Conservation (phyloP, 495 filamentous ascomycete species). For the Hyphodiscus hymeniophilus region DNA sequence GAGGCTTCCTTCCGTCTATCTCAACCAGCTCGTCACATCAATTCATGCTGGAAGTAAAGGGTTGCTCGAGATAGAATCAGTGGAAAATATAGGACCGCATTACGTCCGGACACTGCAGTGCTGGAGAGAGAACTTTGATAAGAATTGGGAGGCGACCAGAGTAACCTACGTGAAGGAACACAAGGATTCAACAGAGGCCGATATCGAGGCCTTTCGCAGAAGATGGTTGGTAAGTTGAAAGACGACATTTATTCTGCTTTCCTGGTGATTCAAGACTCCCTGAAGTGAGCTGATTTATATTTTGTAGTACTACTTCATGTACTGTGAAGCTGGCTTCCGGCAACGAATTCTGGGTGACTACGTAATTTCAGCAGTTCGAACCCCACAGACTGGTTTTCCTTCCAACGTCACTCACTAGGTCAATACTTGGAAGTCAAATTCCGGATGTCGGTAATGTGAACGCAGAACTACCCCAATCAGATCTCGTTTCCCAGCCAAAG, state of each 20-base stretch:
- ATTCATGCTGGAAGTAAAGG: not conserved
- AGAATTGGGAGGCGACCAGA: not conserved
- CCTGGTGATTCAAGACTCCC: not conserved
- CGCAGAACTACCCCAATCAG: too few relatives aligned
- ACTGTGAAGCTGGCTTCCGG: slow-evolving; percentile 4
- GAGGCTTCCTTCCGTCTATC: not conserved
- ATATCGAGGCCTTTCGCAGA: slow-evolving; percentile 2
- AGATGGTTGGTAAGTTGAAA: slow-evolving; percentile 7
- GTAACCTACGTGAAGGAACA: not conserved
- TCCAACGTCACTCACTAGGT: too few relatives aligned
- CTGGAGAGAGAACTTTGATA: slow-evolving; percentile 3
- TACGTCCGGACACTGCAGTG: not conserved
- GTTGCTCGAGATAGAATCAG: not conserved
- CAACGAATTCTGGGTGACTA: not conserved
- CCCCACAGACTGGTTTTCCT: not conserved
- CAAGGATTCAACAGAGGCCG: not conserved
- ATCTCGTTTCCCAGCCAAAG: too few relatives aligned
- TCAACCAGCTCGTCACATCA: not conserved
- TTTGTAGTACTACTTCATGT: slow-evolving; percentile 2
- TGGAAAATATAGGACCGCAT: slow-evolving; percentile 4
- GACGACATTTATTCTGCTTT: too few relatives aligned
- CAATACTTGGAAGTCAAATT: too few relatives aligned
- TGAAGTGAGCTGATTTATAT: not conserved
- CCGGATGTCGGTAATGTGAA: too few relatives aligned
- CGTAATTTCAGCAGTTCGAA: not conserved